Percentiles rank a stretch among this genome's conserved stretches.
These are phyloP conservation scores for Phialophora tarda DNA, from an alignment of 2,329 filamentous ascomycete genomes.

Conservation along the genomic window DNA sequence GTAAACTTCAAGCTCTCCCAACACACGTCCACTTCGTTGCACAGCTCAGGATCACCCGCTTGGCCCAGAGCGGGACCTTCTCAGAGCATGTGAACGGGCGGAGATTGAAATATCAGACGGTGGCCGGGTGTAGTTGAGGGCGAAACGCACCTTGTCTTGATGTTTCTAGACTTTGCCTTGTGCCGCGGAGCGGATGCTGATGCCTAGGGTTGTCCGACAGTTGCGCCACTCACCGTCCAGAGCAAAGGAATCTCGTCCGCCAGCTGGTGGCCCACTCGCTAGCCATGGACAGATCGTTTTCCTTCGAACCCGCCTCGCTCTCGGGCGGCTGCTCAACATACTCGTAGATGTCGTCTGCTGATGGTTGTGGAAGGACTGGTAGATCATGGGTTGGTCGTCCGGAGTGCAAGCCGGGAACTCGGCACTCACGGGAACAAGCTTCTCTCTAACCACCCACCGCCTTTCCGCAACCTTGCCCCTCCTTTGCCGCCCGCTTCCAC, in stretches of 20 bases:
- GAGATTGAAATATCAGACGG: not conserved
- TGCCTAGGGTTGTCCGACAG: not conserved
- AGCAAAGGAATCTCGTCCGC: not conserved
- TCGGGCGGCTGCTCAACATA: too few species aligned
- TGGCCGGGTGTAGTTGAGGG: not conserved
- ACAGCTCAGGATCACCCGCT: not conserved
- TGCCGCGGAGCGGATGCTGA: not conserved
- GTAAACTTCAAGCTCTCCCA: not conserved
- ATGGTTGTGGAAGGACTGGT: not conserved
- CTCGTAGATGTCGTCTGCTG: too few species aligned
- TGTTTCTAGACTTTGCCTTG: not conserved
- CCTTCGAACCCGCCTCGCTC: too few species aligned
- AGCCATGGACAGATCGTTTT: too few species aligned
- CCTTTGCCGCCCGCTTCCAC: constrained; percentile 12
- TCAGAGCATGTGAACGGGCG: not conserved
- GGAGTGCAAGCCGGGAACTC: constrained; percentile 6
- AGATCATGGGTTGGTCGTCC: not conserved
- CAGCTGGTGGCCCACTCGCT: not conserved
- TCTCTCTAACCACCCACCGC: constrained; percentile 3
- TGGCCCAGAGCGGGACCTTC: not conserved
- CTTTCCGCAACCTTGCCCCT: constrained; percentile 8
- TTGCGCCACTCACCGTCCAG: not conserved
- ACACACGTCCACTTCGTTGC: too few species aligned
- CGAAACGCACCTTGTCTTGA: not conserved
- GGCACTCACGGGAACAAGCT: not conserved